Conservation (phyloP, 108 stramenopile genomes). For the Nitzschia palea region DNA sequence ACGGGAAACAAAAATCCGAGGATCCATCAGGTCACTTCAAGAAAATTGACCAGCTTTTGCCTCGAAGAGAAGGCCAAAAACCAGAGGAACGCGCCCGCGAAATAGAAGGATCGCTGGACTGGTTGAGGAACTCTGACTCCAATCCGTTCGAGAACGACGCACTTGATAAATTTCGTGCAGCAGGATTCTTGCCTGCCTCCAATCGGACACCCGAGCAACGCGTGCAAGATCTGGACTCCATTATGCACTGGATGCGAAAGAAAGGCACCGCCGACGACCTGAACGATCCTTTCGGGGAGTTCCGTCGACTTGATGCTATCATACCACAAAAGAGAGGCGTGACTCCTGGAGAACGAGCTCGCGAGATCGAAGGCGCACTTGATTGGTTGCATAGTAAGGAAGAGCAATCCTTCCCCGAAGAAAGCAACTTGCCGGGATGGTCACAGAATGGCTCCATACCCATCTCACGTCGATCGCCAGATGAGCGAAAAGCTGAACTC, state of each 20-base stretch:
- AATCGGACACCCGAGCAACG: slow-evolving; percentile 17
- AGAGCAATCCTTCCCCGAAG: neutral
- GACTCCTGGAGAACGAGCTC: slow-evolving; percentile 18
- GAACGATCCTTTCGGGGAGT: slow-evolving; percentile 5
- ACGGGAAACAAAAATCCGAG: neutral
- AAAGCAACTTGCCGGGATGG: neutral
- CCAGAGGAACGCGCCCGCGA: slow-evolving; percentile 23
- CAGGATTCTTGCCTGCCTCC: neutral
- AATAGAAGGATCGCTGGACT: slow-evolving; percentile 38
- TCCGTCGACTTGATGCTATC: slow-evolving; percentile 20
- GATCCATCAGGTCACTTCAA: slow-evolving; percentile 24
- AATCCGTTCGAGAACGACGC: neutral
- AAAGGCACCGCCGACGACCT: slow-evolving; percentile 26
- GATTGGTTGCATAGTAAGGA: slow-evolving; percentile 32
- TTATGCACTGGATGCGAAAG: slow-evolving; percentile 32
- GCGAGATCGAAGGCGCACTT: slow-evolving; percentile 36
- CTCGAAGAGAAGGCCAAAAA: slow-evolving; percentile 1
- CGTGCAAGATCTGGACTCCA: slow-evolving; percentile 22
- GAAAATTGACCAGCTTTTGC: slow-evolving; percentile 23
- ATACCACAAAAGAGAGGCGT: slow-evolving; percentile 9
- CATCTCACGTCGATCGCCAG: slow-evolving; percentile 16
- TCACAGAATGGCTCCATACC: slow-evolving; percentile 3
- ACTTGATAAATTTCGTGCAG: slow-evolving; percentile 6
- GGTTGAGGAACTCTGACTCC: slow-evolving; percentile 8
- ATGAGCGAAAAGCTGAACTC: slow-evolving; percentile 14